phyloP scores from a whole-genome alignment of 2,329 filamentous ascomycete genomes.

The Aureobasidium sp. region DNA sequence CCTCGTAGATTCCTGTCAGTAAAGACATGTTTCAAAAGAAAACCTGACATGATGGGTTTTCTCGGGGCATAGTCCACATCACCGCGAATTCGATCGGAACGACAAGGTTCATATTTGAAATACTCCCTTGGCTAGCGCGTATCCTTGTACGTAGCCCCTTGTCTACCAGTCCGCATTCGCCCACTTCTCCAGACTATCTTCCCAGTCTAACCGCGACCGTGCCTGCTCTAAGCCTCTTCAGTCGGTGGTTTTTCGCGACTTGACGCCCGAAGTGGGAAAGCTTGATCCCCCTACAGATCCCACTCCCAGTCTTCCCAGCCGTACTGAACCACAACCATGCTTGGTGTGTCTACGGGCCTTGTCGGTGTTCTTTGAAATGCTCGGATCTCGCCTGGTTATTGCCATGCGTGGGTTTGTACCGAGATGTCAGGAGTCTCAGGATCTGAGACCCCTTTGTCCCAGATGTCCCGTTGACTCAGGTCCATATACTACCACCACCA shows the following conservation, averaged over 20 bases:
- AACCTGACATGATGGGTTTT: not conserved
- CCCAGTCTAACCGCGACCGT: not conserved
- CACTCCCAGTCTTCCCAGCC: not conserved
- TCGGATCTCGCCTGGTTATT: conserved; percentile 1
- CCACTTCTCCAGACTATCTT: conserved; percentile 4
- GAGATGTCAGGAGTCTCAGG: not conserved
- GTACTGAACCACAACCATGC: conserved; percentile 2
- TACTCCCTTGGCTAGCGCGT: conserved; percentile 10
- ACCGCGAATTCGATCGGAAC: not conserved
- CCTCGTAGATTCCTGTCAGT: not conserved
- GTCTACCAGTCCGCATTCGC: conserved; percentile 7
- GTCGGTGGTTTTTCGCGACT: not conserved
- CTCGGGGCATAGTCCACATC: not conserved
- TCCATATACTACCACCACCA: not conserved
- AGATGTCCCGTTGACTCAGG: not conserved
- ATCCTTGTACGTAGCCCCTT: not conserved
- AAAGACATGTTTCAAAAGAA: conserved; percentile 15
- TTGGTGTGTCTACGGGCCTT: not conserved
- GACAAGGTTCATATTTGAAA: conserved; percentile 14
- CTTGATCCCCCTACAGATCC: conserved; percentile 8
- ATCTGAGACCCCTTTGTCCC: not conserved
- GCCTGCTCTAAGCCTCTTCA: not conserved
- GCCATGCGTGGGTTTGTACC: not conserved
- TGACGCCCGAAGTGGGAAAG: conserved; percentile 1
- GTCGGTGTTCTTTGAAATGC: not conserved